phyloP scores from a whole-genome alignment of 2,329 filamentous ascomycete genomes.

The Diatrype stigma region DNA sequence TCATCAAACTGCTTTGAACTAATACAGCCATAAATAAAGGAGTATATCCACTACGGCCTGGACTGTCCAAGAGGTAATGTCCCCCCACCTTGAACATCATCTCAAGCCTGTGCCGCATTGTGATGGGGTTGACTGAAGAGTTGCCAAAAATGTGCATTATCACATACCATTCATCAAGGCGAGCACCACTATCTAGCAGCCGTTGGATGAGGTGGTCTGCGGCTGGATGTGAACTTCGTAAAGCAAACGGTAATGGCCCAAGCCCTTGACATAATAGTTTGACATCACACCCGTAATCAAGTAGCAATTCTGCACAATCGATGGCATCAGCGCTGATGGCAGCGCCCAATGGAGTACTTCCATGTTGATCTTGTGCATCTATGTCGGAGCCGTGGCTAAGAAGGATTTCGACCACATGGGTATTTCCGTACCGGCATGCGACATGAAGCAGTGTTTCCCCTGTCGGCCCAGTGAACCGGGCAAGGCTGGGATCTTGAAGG shows the following conservation, averaged over 20 bases:
- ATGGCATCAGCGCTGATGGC: not conserved
- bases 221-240: too few relatives aligned
- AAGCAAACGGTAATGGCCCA: too few relatives aligned
- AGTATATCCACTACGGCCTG: not conserved
- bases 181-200: too few relatives aligned
- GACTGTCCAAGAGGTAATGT: too few relatives aligned
- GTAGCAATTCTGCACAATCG: slow-evolving; percentile 4
- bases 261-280: not conserved
- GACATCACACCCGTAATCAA: not conserved
- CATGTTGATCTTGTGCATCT: not conserved
- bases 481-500: not conserved
- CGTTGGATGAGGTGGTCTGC: too few relatives aligned
- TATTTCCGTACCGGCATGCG: not conserved
- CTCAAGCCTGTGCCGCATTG: too few relatives aligned
- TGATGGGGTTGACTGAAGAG: too few relatives aligned
- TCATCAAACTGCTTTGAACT: not conserved
- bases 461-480: not conserved
- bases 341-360: not conserved
- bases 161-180: too few relatives aligned
- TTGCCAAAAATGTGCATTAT: too few relatives aligned
- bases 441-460: slow-evolving; percentile 5
- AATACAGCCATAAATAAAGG: not conserved
- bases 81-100: too few relatives aligned
- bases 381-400: not conserved
- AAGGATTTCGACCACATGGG: not conserved